Base-by-base conservation (phyloP, 768 basidiomycete species). In the Kwoniella sp. region DNA sequence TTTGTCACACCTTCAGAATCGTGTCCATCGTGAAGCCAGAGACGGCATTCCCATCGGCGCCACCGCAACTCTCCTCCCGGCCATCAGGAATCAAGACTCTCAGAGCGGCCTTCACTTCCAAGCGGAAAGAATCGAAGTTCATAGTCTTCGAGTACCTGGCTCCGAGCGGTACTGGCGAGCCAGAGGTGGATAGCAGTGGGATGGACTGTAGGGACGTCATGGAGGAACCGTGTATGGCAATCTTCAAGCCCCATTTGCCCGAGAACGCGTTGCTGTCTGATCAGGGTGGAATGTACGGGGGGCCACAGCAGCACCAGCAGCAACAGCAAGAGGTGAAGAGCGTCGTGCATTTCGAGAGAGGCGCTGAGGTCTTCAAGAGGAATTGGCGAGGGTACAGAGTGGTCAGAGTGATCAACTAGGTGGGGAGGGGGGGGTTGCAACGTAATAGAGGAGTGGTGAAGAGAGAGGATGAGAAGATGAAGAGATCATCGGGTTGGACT, bases 1-100 rank as follows among this genome's bases (percentile, higher is more conserved):
- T n/a, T n/a, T n/a, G n/a, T n/a, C 13, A 22, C 48, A 29, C 31
- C 34, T 37, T n/a, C 20, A 41, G 38, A 1, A 82, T 91, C 26
- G 86, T 2, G 90, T 92, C 79, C 82, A 81, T 58, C 53, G 63
- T 38, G 23, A 53, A 61, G 57, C 51, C 66, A 0, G 58, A 68
- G 22, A 58, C 67, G 12, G 30, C 64, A 20, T 50, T 63, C 41
- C 31, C 58, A 26, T 50, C 61, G 15, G 22, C 65, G 3, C 37
- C 67, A 26, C 64, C 70, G 23, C 66, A 63, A 15, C n/a, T 60
- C 45, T 55, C 68, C 56, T 58, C 54, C 41, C 62, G 53, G 55
- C 66, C 71, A 2, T 76, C 67, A 26, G 70, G 70, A 0, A 50
- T 77, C 30, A 68, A 74, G 48, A 63, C 74, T 4, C 71, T 80